Base-by-base conservation (phyloP, 768 basidiomycete species). In the Leccinellum albellum region DNA sequence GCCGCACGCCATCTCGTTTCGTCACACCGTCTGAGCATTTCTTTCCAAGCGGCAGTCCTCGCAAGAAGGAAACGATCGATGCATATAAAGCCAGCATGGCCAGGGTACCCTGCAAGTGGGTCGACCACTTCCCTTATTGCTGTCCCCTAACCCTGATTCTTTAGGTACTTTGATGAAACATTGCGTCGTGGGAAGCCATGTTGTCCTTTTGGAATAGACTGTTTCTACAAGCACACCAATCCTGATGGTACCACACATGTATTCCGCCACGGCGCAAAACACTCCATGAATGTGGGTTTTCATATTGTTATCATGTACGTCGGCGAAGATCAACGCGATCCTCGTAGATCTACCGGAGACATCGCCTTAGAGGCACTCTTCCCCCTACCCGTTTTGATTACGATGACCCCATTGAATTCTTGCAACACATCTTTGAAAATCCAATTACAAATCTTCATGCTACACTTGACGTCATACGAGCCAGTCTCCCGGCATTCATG, bases 151-250 rank as follows among this genome's bases (percentile, higher is more conserved):
- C 24, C 23, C 29, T 24, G 45, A 47, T 45, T 14, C 23, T 33
- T 9, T 32, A 89, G 88, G 51, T 84, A 89, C 64, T 91, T 91
- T 68, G 74, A 80, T 57, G 67, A 75, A 44, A 84, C 87, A 4
- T 74, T 74, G 37, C 67, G 70, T 8, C 69, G 71, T 46, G 64
- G 64, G 15, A 76, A 74, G 48, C 84, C 85, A 1, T 79, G 80
- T 53, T 93, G 90, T 70, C 90, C 88, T 1, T 93, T 89, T 61
- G 90, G 90, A 44, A 76, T 77, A 49, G 90, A 92, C 57, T 93
- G 90, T 67, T 90, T 93, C 68, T 93, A 91, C 66, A 79, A 83
- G 62, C 90, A 93, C 65, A 62, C 74, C 50, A 85, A 86, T 24
- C 71, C 74, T 0, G 89, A 91, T 61, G 90, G 89, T 12, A 82